Evolutionary conservation across 805 yeast genomes (phyloP), one percentile per base, ranked within the genome.

Genomic region (Candida tammaniensis): DNA sequence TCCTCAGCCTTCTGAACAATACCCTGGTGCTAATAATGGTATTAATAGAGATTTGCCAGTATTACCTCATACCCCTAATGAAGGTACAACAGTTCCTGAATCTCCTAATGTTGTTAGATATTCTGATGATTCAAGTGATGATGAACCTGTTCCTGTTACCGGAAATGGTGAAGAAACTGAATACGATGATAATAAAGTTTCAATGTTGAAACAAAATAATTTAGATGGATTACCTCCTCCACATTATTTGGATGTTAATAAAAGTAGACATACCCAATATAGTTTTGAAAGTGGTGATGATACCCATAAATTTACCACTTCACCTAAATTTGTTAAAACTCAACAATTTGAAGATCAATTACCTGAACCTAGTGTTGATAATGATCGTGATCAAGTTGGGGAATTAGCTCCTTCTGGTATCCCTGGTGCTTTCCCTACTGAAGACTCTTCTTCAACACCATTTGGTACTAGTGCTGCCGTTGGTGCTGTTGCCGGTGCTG

Each of bases 211-310:
- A 20, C n/a, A n/a, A n/a, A n/a, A n/a, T n/a, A 8, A 12, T 11
- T 20, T 15, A 12, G 17, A 25, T 25, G 28, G 31, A 3, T 17
- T 13, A 17, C 41, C 38, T 19, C 44, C 35, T 24, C 46, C 45
- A 8, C 21, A 35, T 23, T 39, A 20, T 15, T 30, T 36, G 27
- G 26, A 43, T 9, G 38, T 37, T 9, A 42, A 35, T 29, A 44
- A 37, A 30, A 35, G 43, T 12, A 38, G 43, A 33, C 33, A 35
- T n/a, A 32, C 46, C n/a, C 44, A 39, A 17, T 63, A 62, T 46
- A 63, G 70, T 38, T 65, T 65, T 41, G 71, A 63, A 41, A 53
- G 57, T 21, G 71, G 70, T 23, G 71, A 65, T 31, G 71, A 65
- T 27, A 46, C 51, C 22, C 48, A 49, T 15, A 52, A 61, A 13